Conservation (phyloP, 495 filamentous ascomycete genomes). For the Aspergillus funiculosus region DNA sequence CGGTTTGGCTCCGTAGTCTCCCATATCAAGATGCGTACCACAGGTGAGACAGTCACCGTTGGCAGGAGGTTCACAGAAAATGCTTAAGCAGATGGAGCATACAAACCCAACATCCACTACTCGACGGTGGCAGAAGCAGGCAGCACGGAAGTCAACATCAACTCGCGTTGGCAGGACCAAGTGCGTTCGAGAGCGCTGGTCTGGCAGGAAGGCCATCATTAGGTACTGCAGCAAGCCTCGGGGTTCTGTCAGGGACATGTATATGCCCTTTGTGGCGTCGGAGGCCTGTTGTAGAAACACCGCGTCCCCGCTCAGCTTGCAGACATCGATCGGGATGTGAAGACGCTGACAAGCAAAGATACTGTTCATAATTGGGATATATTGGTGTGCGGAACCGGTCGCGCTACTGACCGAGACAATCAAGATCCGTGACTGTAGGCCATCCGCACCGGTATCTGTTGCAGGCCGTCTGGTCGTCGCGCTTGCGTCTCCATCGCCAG, state of each 20-base stretch:
- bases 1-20: conserved; percentile 67
- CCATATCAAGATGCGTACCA: conserved; percentile 71
- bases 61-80: conserved; percentile 61
- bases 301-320: conserved; percentile 74
- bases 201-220: conserved; percentile 89
- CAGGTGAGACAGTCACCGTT: conserved; percentile 82
- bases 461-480: conserved; percentile 30
- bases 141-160: conserved; percentile 90
- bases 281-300: conserved; percentile 94
- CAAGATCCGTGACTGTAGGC: conserved; percentile 77
- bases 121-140: conserved; percentile 90
- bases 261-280: conserved; percentile 84
- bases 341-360: conserved; percentile 89
- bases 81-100: conserved; percentile 92
- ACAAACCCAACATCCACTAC: conserved; percentile 93
- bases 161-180: conserved; percentile 75
- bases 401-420: conserved; percentile 80
- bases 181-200: conserved; percentile 58
- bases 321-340: conserved; percentile 82
- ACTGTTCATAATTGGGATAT: conserved; percentile 96
- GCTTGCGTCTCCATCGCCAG: conserved; percentile 27
- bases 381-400: conserved; percentile 77
- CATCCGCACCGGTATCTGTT: conserved; percentile 35
- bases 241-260: conserved; percentile 64
- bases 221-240: conserved; percentile 77